These are phyloP conservation scores for Clavispora phyllophila DNA, from an alignment of 805 yeast species.

Conservation along the genomic window DNA sequence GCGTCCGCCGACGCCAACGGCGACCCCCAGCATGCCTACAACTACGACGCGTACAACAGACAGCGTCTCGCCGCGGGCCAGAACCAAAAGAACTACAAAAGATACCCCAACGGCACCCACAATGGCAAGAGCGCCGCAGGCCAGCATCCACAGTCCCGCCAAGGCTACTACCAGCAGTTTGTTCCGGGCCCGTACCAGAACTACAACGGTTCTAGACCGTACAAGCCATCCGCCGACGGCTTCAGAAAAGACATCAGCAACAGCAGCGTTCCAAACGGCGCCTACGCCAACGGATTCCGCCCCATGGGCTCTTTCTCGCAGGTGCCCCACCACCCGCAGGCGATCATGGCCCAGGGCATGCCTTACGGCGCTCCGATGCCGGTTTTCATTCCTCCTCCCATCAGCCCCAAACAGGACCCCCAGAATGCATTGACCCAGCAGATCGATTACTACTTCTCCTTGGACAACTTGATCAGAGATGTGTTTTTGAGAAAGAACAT, in stretches of 20 bases:
- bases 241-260: slow-evolving; percentile 15
- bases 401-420: slow-evolving; percentile 43
- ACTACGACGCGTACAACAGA: slow-evolving; percentile 6
- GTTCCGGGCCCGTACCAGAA: slow-evolving; percentile 25
- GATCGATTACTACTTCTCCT: slow-evolving; percentile 85
- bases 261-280: slow-evolving; percentile 11
- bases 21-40: slow-evolving; percentile 9
- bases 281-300: slow-evolving; percentile 14
- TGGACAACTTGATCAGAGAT: slow-evolving; percentile 84
- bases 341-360: slow-evolving; percentile 14
- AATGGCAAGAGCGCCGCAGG: slow-evolving; percentile 15
- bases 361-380: slow-evolving; percentile 15
- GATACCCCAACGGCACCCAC: slow-evolving; percentile 16
- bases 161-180: slow-evolving; percentile 25
- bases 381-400: slow-evolving; percentile 41
- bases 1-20: slow-evolving; percentile 2
- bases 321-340: slow-evolving; percentile 20
- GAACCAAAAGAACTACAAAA: slow-evolving; percentile 23
- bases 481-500: slow-evolving; percentile 74
- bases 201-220: slow-evolving; percentile 24
- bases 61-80: background rate
- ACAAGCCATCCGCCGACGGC: slow-evolving; percentile 14
- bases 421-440: slow-evolving; percentile 49
- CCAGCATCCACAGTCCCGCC: slow-evolving; percentile 14
- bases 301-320: slow-evolving; percentile 16